A percentile compares a stretch with the other conserved stretches of the same genome.
These are phyloP conservation scores for Fistulina hepatica DNA, from an alignment of 1,284 basidiomycete genomes.

Conservation along the genomic window DNA sequence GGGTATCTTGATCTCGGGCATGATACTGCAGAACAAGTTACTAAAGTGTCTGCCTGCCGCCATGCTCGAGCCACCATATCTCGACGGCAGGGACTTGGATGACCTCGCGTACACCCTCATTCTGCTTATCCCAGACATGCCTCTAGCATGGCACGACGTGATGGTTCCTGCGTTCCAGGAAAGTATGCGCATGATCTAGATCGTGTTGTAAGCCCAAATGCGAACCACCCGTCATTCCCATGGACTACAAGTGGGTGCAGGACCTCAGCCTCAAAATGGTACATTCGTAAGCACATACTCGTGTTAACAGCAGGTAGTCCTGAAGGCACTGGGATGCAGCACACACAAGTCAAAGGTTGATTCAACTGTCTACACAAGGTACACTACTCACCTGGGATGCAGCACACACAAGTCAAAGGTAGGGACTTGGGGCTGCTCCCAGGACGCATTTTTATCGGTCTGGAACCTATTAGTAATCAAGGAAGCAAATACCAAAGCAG, in stretches of 20 bases:
- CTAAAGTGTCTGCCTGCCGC: conserved; percentile 7
- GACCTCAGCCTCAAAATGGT: conserved; percentile 97
- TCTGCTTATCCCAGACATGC: conserved; percentile 18
- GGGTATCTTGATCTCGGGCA: conserved; percentile 18
- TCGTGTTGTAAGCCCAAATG: conserved; percentile 52
- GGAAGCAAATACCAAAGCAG: too few relatives aligned
- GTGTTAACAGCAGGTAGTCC: too few relatives aligned
- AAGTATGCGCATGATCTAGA: conserved; percentile 21
- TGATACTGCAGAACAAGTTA: conserved; percentile 18
- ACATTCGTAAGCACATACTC: too few relatives aligned
- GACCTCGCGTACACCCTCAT: conserved; percentile 23
- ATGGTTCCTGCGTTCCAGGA: conserved; percentile 22
- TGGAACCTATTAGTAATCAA: too few relatives aligned
- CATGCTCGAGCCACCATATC: conserved; percentile 12
- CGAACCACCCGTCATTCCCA: conserved; percentile 91
- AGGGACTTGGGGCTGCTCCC: too few relatives aligned
- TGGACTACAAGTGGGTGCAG: conserved; percentile 99
- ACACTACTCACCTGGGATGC: too few relatives aligned
- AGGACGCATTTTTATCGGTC: too few relatives aligned
- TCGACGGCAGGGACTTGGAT: conserved; percentile 14
- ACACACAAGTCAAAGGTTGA: too few relatives aligned
- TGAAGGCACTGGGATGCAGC: too few relatives aligned
- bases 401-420: too few relatives aligned
- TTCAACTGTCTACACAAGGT: too few relatives aligned
- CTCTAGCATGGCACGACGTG: conserved; percentile 16